Base-by-base conservation (phyloP, 2,329 filamentous ascomycete genomes). In the Coniochaeta sp. region DNA sequence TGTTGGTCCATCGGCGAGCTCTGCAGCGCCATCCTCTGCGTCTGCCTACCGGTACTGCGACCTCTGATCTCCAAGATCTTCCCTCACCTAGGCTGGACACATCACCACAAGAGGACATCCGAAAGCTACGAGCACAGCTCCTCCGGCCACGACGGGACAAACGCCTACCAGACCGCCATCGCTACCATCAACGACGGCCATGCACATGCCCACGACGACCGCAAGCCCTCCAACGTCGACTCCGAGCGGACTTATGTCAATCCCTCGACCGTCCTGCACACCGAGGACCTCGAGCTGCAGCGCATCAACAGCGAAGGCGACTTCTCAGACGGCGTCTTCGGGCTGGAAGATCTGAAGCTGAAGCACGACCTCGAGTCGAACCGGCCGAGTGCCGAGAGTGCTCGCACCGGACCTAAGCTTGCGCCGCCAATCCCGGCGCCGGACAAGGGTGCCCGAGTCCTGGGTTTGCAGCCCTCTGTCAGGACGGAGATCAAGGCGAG, bases 1-100 rank as follows among this genome's bases (percentile, higher is more conserved):
- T 61, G 59, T 50, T 71, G 67, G 68, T 69, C 65, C 35, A 61
- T 69, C 35, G 61, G 58, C 49, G 67, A 71, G 53, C 52, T 70
- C 3, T 62, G 60, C 55, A 67, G 63, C 1, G 67, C 64, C 10
- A 63, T 71, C 20, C 65, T 60, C 18, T 70, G 67, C 56, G 61
- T 61, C 4, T 70, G 67, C 52, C 60, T 71, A 14, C 65, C 67
- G 1, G 70, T 66, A 1, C 57, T 70, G 4, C 61, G 67, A 3
- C 58, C 60, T 3, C 45, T 60, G 12, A 18, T 60, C 6, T 42
- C 53, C 20, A 51, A 45, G 13, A 26, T 54, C 18, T 28, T 60
- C 3, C 57, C 57, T 14, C 50, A 47, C 8, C 52, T 61, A 42
- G 30, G 50, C 24, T 55, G 52, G 20, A 51, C 48, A 18, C 38